Conservation (phyloP, 2,329 filamentous ascomycete species). For the Beauveria rudraprayagi region DNA sequence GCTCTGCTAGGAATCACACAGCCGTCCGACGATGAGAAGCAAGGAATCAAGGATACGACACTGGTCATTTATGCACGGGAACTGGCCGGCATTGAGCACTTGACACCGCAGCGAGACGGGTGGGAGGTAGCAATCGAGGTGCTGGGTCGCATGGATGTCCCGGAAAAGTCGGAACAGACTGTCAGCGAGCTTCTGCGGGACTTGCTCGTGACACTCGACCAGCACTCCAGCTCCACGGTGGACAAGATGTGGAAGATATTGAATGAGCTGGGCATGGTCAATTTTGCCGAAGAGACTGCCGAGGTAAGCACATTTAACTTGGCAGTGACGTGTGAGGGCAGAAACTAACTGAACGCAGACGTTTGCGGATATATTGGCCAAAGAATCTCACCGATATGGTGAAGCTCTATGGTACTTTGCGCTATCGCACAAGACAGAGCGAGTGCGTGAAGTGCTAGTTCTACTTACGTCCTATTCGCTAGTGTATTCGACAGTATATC, state of each 20-base stretch:
- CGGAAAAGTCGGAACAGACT: slow-evolving; percentile 60
- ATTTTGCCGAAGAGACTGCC: slow-evolving; percentile 72
- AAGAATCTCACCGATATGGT: slow-evolving; percentile 69
- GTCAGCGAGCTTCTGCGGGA: slow-evolving; percentile 65
- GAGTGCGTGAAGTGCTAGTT: slow-evolving; percentile 79
- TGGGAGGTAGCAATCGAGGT: slow-evolving; percentile 88
- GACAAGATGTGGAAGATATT: slow-evolving; percentile 77
- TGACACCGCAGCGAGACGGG: slow-evolving; percentile 52
- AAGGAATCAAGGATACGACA: slow-evolving; percentile 70
- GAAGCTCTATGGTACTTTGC: slow-evolving; percentile 87
- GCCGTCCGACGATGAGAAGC: slow-evolving; percentile 48
- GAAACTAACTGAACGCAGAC: slow-evolving; percentile 44
- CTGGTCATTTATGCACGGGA: slow-evolving; percentile 67
- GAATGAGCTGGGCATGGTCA: slow-evolving; percentile 66
- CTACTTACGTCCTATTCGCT: slow-evolving; percentile 82
- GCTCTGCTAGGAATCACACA: slow-evolving; percentile 67
- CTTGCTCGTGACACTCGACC: slow-evolving; percentile 51
- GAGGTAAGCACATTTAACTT: slow-evolving; percentile 52
- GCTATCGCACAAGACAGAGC: slow-evolving; percentile 67
- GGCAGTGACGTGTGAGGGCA: neutral
- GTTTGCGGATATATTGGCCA: slow-evolving; percentile 71
- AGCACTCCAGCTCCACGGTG: slow-evolving; percentile 62
- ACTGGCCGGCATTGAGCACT: slow-evolving; percentile 47
- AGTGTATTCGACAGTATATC: slow-evolving; percentile 75
- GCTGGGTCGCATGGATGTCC: slow-evolving; percentile 71